Evolutionary conservation across 805 yeast species (phyloP), one percentile per base, ranked within the genome.

Genomic region (Wickerhamiella occidentalis): DNA sequence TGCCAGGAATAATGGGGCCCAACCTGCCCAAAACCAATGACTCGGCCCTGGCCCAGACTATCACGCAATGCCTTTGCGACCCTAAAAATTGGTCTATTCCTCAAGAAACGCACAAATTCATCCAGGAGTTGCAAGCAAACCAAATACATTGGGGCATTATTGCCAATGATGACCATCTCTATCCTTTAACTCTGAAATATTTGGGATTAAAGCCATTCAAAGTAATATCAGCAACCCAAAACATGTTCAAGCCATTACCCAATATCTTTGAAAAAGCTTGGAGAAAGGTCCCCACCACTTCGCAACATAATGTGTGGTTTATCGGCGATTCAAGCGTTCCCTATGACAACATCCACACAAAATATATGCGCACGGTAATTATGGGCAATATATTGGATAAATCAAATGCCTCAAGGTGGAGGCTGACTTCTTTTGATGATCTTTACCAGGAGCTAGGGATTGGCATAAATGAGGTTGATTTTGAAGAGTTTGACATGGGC

Each of bases 101-200:
- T 1, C 43, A 33, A 2, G 52, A 48, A 3, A 49, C 50, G 3
- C 47, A 46, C 2, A 47, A 42, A 6, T 51, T 59, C 18, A 30
- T 59, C 2, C 40, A 25, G 7, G 36, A 22, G 7, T 48, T 58
- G 13, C 43, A 53, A 1, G 40, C 46, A 1, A 40, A 45, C 13
- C 52, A 42, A 0, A 54, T 61, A 15, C 52, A 38, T 7, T 61
- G 63, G 63, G 65, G 65, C 1, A 48, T 61, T 13, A 48, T 61
- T 11, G 58, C 64, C 12, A 61, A 61, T 52, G 52, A 51, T 5
- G 55, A 58, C 8, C 60, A 57, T 19, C 40, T 53, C 29, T 56
- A 56, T 35, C 55, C 45, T 8, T 47, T 53, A 13, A 45, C 55
- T 6, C 51, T 61, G 22, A 47, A 52, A 18, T 23, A 4, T 1